Base-by-base conservation (phyloP, 495 filamentous ascomycete genomes). In the Penicillium lividum region DNA sequence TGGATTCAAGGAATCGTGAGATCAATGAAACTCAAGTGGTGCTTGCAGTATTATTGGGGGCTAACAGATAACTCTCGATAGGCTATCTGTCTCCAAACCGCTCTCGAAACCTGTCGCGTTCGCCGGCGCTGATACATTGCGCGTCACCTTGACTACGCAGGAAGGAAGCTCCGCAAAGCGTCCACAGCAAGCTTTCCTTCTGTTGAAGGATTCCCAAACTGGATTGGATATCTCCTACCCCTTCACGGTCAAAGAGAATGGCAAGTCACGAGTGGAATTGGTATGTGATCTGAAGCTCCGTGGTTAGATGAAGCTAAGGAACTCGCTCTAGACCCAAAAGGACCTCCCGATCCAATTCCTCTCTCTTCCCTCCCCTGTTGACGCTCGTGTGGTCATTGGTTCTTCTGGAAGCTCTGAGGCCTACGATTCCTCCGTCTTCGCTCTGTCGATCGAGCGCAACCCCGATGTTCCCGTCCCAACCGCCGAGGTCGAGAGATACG, bases 121-220 rank as follows among this genome's bases (percentile, higher is more conserved):
- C 59, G 82, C 83, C 47, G 72, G 77, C 52, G 73, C 82, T 54
- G 91, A 97, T 63, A 86, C 84, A 38, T 81, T 98, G 64, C 96
- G 94, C 77, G 74, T 98, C 57, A 74, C 84, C 57, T 77, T 98
- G 56, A 94, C 91, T 36, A 77, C 91, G 6, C 89, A 87, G 65
- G 90, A 97, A 72, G 86, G 83, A 63, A 84, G 85, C 68, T 87
- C 86, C 60, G 79, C 84, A 10, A 93, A 90, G 74, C 83, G 89
- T 53, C 91, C 94, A 57, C 94, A 98, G 73, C 94, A 98, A 71
- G 91, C 92, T 3, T 97, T 96, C 75, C 81, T 98, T 16, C 80
- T 92, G 6, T 75, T 98, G 40, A 84, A 85, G 59, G 92, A 97
- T 59, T 74, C 82, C 3, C 74, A 80, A 16, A 87, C 84, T 29